Percentiles rank a stretch among this genome's conserved stretches.
Evolutionary conservation across 345 rosid genomes (phyloP).

Genomic region (Syzygium aqueum): DNA sequence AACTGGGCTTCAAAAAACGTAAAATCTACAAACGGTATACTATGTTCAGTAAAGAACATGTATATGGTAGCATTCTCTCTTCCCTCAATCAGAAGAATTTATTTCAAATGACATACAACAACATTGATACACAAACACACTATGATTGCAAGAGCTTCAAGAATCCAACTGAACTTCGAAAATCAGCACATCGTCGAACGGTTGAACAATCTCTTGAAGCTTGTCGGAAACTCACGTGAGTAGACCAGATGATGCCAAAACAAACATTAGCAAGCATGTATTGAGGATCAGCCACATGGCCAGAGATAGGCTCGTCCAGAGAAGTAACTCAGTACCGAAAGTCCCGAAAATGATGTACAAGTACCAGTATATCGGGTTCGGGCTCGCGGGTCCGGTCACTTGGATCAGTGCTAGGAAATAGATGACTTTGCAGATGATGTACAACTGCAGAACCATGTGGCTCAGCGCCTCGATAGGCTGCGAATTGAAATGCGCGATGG

Average conservation of each 20-base stretch:
- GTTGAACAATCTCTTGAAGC: background rate
- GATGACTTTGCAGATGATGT: background rate
- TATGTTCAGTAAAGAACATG: background rate
- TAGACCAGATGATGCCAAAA: accelerated
- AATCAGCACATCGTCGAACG: background rate
- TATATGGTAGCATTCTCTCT: too few relatives aligned
- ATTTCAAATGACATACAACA: background rate
- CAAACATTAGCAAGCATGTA: background rate
- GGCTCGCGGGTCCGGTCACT: accelerated
- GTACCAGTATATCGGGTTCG: accelerated
- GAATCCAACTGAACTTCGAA: background rate
- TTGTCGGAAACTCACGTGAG: accelerated
- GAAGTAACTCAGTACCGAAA: accelerated
- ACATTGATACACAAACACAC: too few relatives aligned
- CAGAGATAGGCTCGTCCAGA: background rate
- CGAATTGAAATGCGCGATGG: accelerated
- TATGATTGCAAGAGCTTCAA: background rate
- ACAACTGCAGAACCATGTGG: accelerated
- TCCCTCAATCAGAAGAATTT: background rate
- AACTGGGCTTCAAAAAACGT: background rate
- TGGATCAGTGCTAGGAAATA: background rate
- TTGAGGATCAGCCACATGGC: background rate
- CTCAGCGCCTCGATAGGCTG: accelerated
- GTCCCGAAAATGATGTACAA: accelerated
- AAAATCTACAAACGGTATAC: background rate